Conservation (phyloP, 1,284 basidiomycete genomes). For the Phenoliferia sp. region DNA sequence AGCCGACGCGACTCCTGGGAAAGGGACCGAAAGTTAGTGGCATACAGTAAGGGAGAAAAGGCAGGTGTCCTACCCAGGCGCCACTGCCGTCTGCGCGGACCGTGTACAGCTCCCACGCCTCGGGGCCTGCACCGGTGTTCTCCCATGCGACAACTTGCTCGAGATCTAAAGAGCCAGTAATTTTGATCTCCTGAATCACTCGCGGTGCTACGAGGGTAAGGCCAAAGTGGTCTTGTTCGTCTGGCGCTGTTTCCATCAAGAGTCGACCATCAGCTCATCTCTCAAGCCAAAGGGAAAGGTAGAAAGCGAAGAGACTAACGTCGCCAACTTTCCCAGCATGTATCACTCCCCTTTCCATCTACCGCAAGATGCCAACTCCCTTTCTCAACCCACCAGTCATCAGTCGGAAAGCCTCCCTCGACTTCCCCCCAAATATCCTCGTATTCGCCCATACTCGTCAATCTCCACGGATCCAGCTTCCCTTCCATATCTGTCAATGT, state of each 20-base stretch:
- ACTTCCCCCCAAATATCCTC: conserved; percentile 19
- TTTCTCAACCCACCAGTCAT: conserved; percentile 18
- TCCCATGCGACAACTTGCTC: conserved; percentile 29
- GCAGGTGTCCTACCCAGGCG: conserved; percentile 12
- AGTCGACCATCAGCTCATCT: background rate
- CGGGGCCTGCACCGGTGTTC: conserved; percentile 20
- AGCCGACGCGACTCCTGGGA: conserved; percentile 2
- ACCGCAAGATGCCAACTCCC: conserved; percentile 34
- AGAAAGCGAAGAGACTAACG: background rate
- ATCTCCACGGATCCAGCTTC: conserved; percentile 19
- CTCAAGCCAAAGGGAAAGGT: background rate
- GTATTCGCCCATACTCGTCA: conserved; percentile 17
- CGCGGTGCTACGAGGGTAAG: conserved; percentile 20
- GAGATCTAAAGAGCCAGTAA: conserved; percentile 27
- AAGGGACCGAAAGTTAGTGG: background rate
- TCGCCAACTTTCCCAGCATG: conserved; percentile 26
- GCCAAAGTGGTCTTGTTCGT: conserved; percentile 26
- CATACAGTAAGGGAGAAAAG: background rate
- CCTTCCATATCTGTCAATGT: background rate
- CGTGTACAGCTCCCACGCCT: conserved; percentile 32
- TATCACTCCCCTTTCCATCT: conserved; percentile 23
- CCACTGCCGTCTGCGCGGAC: conserved; percentile 11
- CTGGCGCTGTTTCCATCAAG: conserved; percentile 8
- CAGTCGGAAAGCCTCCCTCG: conserved; percentile 11
- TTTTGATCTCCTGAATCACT: conserved; percentile 7